phyloP scores from a whole-genome alignment of 208 protist genomes.

The Trypanosoma avium region DNA sequence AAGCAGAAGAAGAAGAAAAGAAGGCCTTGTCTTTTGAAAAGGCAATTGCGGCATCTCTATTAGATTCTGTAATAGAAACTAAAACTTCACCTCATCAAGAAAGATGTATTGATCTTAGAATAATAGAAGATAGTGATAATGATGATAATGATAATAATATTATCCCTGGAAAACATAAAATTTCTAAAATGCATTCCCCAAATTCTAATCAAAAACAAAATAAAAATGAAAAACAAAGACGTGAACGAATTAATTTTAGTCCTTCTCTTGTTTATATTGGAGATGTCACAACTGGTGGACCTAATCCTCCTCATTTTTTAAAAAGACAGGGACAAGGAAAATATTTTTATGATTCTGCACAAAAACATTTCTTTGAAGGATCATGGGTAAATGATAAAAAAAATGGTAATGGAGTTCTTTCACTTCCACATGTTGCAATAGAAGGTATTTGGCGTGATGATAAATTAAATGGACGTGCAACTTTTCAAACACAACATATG shows the following conservation, averaged over 20 bases:
- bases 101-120: constrained; percentile 19
- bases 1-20: constrained; percentile 9
- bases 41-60: constrained; percentile 21
- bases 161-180: too few species aligned
- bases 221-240: constrained; percentile 12
- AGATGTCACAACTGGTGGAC: constrained; percentile 26
- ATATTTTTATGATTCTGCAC: constrained; percentile 36
- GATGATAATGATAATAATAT: neutral
- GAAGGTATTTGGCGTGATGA: constrained; percentile 61
- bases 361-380: constrained; percentile 45
- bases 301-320: neutral
- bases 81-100: neutral
- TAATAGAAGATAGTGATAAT: constrained; percentile 15
- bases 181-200: too few species aligned
- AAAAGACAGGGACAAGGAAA: constrained; percentile 33
- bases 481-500: constrained; percentile 32
- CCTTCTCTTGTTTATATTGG: constrained; percentile 30
- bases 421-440: constrained; percentile 39
- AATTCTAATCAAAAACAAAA: neutral
- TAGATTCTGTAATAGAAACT: neutral
- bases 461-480: constrained; percentile 29
- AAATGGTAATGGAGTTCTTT: constrained; percentile 48
- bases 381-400: constrained; percentile 52
- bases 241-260: constrained; percentile 29
- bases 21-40: constrained; percentile 10